These are phyloP conservation scores for Suillus tomentosus DNA, from an alignment of 768 basidiomycete species.

Conservation along the genomic window DNA sequence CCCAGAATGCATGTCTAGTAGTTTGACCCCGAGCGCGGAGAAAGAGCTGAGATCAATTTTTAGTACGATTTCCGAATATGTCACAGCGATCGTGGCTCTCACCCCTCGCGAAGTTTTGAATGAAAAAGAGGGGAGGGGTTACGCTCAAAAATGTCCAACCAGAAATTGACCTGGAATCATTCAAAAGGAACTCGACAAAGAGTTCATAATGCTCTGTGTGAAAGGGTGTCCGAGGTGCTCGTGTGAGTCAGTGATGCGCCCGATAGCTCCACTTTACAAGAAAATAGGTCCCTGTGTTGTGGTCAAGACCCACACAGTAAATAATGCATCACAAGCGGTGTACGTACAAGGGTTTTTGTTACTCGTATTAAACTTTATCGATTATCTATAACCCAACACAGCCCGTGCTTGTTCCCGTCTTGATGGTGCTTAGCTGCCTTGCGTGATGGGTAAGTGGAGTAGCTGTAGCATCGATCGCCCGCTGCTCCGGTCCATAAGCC, in stretches of 20 bases:
- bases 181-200: neutral
- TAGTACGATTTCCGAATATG: neutral
- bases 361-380: neutral
- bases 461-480: neutral
- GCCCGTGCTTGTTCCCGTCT: neutral
- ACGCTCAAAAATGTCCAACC: neutral
- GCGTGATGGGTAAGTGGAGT: neutral
- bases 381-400: neutral
- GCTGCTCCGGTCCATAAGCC: neutral
- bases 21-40: neutral
- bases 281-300: neutral
- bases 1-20: neutral
- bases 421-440: neutral
- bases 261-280: no score
- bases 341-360: neutral
- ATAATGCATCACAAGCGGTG: neutral
- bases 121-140: neutral
- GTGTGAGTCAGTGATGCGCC: neutral
- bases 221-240: constrained; percentile 5
- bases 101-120: neutral
- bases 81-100: neutral
- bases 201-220: neutral
- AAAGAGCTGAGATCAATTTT: neutral
- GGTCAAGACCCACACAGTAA: neutral
- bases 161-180: neutral